Conservation (phyloP, 2,329 filamentous ascomycete species). For the Claviceps cyperi region DNA sequence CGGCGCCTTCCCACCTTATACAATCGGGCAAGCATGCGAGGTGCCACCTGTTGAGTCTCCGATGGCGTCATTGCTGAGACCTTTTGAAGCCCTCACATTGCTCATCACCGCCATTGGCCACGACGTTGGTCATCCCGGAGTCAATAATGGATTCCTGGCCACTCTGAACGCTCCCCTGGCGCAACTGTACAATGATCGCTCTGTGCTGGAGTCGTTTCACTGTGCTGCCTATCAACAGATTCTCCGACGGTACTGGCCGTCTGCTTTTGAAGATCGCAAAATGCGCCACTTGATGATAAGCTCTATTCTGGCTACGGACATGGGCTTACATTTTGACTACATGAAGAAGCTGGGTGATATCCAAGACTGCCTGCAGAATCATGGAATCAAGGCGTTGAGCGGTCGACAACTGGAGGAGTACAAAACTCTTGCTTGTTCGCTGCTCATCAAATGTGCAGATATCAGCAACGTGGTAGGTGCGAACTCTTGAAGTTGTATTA, state of each 20-base stretch:
- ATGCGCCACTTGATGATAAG: slow-evolving; percentile 91
- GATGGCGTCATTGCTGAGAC: slow-evolving; percentile 61
- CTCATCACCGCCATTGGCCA: slow-evolving; percentile 95
- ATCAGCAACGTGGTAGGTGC: slow-evolving; percentile 88
- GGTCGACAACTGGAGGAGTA: slow-evolving; percentile 62
- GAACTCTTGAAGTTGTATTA: not conserved
- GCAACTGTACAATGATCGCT: slow-evolving; percentile 92
- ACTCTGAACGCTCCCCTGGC: slow-evolving; percentile 85
- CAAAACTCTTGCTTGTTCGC: slow-evolving; percentile 67
- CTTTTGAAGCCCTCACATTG: slow-evolving; percentile 78
- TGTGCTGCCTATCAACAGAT: slow-evolving; percentile 96
- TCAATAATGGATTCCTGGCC: slow-evolving; percentile 93
- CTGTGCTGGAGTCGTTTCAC: slow-evolving; percentile 92
- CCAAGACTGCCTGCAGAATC: slow-evolving; percentile 61
- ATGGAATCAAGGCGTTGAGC: slow-evolving; percentile 57
- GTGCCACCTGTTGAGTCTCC: slow-evolving; percentile 36
- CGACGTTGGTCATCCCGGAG: slow-evolving; percentile 91
- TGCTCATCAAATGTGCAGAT: slow-evolving; percentile 95
- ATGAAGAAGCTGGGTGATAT: slow-evolving; percentile 77
- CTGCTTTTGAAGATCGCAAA: slow-evolving; percentile 59
- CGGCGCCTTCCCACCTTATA: slow-evolving; percentile 59
- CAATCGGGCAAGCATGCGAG: slow-evolving; percentile 19
- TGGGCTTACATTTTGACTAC: slow-evolving; percentile 94
- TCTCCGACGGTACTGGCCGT: slow-evolving; percentile 79
- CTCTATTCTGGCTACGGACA: slow-evolving; percentile 93